Evolutionary conservation across 495 filamentous ascomycete species (phyloP).

Genomic region (Massariosphaeria phaeospora): DNA sequence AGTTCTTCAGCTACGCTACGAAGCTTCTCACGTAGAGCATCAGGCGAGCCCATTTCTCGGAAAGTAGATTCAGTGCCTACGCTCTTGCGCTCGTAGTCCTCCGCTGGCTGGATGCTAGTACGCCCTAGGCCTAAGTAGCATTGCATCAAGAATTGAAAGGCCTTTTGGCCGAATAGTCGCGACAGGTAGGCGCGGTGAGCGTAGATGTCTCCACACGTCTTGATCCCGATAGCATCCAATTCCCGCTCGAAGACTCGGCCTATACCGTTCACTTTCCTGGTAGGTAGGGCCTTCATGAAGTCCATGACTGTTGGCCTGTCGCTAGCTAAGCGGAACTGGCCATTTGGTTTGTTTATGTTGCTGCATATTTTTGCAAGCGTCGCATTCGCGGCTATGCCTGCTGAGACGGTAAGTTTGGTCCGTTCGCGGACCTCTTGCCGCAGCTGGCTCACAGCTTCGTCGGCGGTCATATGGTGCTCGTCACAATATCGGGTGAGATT

Average conservation of each 20-base stretch:
- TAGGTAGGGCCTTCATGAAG: slow-evolving; percentile 78
- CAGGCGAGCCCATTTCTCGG: slow-evolving; percentile 65
- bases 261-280: slow-evolving; percentile 87
- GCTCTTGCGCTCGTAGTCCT: slow-evolving; percentile 87
- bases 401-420: slow-evolving; percentile 83
- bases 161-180: slow-evolving; percentile 85
- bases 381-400: slow-evolving; percentile 88
- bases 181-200: slow-evolving; percentile 63
- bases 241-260: slow-evolving; percentile 93
- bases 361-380: slow-evolving; percentile 92
- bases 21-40: slow-evolving; percentile 70
- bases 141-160: slow-evolving; percentile 76
- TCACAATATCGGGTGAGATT: slow-evolving; percentile 88
- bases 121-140: slow-evolving; percentile 83
- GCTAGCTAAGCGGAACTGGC: slow-evolving; percentile 72
- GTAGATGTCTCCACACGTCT: slow-evolving; percentile 87
- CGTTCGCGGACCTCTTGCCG: slow-evolving; percentile 69
- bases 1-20: slow-evolving; percentile 76
- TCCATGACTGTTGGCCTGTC: slow-evolving; percentile 68
- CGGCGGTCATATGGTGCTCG: slow-evolving; percentile 61
- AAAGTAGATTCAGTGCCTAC: slow-evolving; percentile 95
- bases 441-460: slow-evolving; percentile 69
- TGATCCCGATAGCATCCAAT: slow-evolving; percentile 78
- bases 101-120: slow-evolving; percentile 81
- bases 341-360: slow-evolving; percentile 95